A percentile compares a stretch with the other conserved stretches of the same genome.
These are phyloP conservation scores for Aspergillus sojae DNA, from an alignment of 2,329 filamentous ascomycete genomes.

Conservation along the genomic window DNA sequence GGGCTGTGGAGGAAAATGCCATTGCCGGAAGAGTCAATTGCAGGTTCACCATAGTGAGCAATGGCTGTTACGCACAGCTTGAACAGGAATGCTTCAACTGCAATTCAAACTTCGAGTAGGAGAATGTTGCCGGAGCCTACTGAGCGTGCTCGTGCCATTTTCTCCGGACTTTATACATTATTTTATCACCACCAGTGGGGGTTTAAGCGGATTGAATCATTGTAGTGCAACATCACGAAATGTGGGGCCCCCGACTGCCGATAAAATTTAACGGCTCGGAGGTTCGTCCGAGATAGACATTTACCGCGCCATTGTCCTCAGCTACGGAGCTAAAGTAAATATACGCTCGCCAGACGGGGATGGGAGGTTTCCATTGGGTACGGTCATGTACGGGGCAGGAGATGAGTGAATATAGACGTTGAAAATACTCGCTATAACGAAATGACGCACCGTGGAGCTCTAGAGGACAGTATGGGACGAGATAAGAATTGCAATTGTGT, in stretches of 20 bases:
- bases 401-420: too few relatives aligned
- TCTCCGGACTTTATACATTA: background rate
- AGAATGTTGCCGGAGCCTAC: background rate
- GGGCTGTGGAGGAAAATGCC: background rate
- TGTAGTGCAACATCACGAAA: background rate
- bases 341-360: background rate
- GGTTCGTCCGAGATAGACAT: background rate
- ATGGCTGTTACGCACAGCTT: background rate
- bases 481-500: background rate
- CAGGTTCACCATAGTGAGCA: background rate
- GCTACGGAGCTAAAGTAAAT: background rate
- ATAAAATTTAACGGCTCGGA: background rate
- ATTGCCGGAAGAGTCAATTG: background rate
- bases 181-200: background rate
- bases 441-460: too few relatives aligned
- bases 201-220: background rate
- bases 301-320: background rate
- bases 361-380: background rate
- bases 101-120: background rate
- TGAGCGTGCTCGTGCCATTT: background rate
- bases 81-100: background rate
- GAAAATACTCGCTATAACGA: too few relatives aligned
- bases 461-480: background rate
- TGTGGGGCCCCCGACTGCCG: background rate
- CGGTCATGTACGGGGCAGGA: accelerated